These are phyloP conservation scores for Mycena kentingensis DNA, from an alignment of 768 basidiomycete species.

Conservation along the genomic window DNA sequence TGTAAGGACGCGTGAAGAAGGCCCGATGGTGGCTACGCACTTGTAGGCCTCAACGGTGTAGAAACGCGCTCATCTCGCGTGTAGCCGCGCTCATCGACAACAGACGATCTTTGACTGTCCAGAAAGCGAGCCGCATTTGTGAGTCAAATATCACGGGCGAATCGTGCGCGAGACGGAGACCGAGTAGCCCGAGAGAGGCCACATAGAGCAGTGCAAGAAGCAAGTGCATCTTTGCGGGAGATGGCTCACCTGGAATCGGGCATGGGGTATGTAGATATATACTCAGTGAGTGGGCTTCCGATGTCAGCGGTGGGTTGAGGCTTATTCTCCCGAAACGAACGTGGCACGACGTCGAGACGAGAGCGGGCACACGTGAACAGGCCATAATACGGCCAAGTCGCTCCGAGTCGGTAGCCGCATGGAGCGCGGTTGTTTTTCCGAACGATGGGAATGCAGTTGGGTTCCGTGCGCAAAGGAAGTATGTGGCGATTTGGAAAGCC, in stretches of 20 bases:
- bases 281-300: no score
- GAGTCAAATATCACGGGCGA: conserved; percentile 7
- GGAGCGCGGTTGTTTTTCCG: background rate
- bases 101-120: conserved; percentile 1
- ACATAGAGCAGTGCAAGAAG: conserved; percentile 16
- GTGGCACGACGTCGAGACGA: conserved; percentile 3
- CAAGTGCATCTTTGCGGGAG: conserved; percentile 9
- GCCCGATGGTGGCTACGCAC: no score
- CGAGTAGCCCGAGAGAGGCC: conserved; percentile 17
- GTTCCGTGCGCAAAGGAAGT: no score
- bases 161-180: conserved; percentile 15
- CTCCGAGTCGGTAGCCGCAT: no score
- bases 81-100: background rate
- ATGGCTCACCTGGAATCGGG: no score
- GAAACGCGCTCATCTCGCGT: background rate
- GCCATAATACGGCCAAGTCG: background rate
- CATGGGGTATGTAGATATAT: no score
- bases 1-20: no score
- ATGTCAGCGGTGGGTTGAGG: no score
- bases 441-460: no score
- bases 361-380: conserved; percentile 1
- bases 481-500: no score
- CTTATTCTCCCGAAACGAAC: no score
- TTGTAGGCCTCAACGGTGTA: no score
- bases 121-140: background rate